A percentile compares a stretch with the other conserved stretches of the same genome.
Conservation (phyloP, 768 basidiomycete species). For the Mycena rebaudengoi region DNA sequence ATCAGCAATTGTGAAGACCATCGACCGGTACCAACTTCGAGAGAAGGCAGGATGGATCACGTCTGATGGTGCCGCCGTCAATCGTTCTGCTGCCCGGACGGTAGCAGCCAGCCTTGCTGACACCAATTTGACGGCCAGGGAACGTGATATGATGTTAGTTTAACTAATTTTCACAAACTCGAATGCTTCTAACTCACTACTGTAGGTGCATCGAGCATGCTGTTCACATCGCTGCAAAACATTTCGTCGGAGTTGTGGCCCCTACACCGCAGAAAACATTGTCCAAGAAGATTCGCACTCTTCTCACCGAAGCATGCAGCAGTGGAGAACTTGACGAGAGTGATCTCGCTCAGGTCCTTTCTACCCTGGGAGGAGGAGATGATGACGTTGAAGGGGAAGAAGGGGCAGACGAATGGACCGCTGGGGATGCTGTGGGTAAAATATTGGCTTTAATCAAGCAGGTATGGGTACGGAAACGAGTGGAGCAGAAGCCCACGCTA, state of each 20-base stretch:
- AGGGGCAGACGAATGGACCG: not conserved
- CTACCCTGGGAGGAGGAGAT: not conserved
- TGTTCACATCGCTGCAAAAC: slow-evolving; percentile 13
- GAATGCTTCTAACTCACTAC: not conserved
- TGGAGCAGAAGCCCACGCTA: no score
- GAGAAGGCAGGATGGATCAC: slow-evolving; percentile 16
- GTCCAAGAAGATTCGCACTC: slow-evolving; percentile 11
- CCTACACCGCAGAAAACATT: slow-evolving; percentile 9
- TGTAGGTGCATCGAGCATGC: slow-evolving; percentile 23
- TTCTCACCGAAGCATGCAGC: not conserved
- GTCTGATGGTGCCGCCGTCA: slow-evolving; percentile 22
- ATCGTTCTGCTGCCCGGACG: not conserved
- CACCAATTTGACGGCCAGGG: not conserved
- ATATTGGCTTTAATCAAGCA: not conserved
- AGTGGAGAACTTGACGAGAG: not conserved
- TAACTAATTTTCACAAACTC: not conserved
- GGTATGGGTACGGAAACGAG: no score
- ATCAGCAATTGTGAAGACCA: not conserved
- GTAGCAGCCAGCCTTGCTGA: not conserved
- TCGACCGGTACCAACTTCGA: slow-evolving; percentile 12
- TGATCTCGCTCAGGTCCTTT: not conserved
- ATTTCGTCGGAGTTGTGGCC: slow-evolving; percentile 12
- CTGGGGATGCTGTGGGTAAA: not conserved
- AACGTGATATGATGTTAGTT: slow-evolving; percentile 14
- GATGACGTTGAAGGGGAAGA: not conserved